These are phyloP conservation scores for Plasmodium vinckei DNA, from an alignment of 169 alveolate genomes.

Conservation along the genomic window DNA sequence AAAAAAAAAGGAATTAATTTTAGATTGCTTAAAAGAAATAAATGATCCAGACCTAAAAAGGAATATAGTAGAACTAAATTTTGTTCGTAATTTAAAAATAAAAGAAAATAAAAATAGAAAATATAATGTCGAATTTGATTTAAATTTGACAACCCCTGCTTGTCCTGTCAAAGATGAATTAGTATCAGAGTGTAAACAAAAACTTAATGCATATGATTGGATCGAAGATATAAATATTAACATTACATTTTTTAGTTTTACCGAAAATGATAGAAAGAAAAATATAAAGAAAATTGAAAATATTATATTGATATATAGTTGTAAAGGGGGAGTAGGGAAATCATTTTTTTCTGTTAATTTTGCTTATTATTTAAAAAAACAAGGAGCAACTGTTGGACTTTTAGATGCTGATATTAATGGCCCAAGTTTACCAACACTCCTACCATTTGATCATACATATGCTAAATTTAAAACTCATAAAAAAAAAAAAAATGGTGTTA, in stretches of 20 bases:
- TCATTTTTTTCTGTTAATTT: slow-evolving; percentile 90
- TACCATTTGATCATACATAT: slow-evolving; percentile 82
- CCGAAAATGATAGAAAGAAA: slow-evolving; percentile 13
- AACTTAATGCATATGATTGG: slow-evolving; percentile 77
- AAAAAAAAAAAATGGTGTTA: background rate
- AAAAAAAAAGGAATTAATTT: slow-evolving; percentile 67
- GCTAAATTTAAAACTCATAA: slow-evolving; percentile 76
- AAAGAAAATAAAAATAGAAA: slow-evolving; percentile 61
- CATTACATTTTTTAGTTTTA: slow-evolving; percentile 32
- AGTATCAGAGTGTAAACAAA: slow-evolving; percentile 75
- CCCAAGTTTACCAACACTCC: slow-evolving; percentile 95
- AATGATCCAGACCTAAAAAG: slow-evolving; percentile 87
- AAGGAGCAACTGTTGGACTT: slow-evolving; percentile 94
- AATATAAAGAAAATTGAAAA: slow-evolving; percentile 74
- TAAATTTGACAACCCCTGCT: slow-evolving; percentile 88
- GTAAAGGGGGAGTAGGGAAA: slow-evolving; percentile 99
- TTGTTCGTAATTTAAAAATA: slow-evolving; percentile 82
- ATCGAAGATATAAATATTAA: slow-evolving; percentile 77
- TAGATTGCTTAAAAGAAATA: slow-evolving; percentile 77
- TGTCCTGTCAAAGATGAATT: slow-evolving; percentile 87
- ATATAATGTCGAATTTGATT: slow-evolving; percentile 78
- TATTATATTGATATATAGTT: slow-evolving; percentile 94
- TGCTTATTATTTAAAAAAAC: slow-evolving; percentile 88
- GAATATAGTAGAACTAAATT: slow-evolving; percentile 85
- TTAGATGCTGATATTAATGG: slow-evolving; percentile 98